A percentile compares a stretch with the other conserved stretches of the same genome.
phyloP scores from a whole-genome alignment of 2,329 filamentous ascomycete species.

The Paecilomyces sp. region DNA sequence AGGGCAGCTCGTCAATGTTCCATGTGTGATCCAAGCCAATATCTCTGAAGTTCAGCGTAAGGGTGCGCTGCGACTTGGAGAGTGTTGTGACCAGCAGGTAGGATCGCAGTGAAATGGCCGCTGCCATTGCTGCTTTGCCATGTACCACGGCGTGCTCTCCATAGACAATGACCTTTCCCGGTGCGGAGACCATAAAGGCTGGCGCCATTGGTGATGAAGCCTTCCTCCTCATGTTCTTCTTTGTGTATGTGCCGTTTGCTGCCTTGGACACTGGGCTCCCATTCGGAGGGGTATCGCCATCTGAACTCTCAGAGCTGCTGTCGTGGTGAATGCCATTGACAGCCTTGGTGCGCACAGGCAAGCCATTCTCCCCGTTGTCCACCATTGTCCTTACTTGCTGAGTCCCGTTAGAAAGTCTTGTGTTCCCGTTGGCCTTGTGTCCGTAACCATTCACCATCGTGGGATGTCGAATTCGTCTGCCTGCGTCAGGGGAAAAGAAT shows the following conservation, averaged over 20 bases:
- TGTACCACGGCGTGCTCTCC: slow-evolving; percentile 98
- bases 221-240: slow-evolving; percentile 26
- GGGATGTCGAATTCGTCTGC: slow-evolving; percentile 1
- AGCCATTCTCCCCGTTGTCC: slow-evolving; percentile 12
- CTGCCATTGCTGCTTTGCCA: slow-evolving; percentile 92
- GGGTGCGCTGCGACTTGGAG: slow-evolving; percentile 82
- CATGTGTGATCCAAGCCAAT: slow-evolving; percentile 85
- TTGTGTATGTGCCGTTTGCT: slow-evolving; percentile 3
- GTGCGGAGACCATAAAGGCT: slow-evolving; percentile 94
- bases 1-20: slow-evolving; percentile 88
- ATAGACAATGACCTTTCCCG: slow-evolving; percentile 96
- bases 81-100: slow-evolving; percentile 94
- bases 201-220: slow-evolving; percentile 61
- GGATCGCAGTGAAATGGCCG: slow-evolving; percentile 87
- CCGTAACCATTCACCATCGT: slow-evolving; percentile 13
- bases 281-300: slow-evolving; percentile 23
- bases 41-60: slow-evolving; percentile 84
- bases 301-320: slow-evolving; percentile 20
- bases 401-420: slow-evolving; percentile 15
- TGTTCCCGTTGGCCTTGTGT: slow-evolving; percentile 24
- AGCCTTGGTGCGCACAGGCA: slow-evolving; percentile 12
- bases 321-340: slow-evolving; percentile 10
- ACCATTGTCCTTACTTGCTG: slow-evolving; percentile 19
- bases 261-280: slow-evolving; percentile 14
- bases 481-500: neutral